Evolutionary conservation across 768 basidiomycete genomes (phyloP), one percentile per base, ranked within the genome.

Genomic region (Lentinula lateritia): DNA sequence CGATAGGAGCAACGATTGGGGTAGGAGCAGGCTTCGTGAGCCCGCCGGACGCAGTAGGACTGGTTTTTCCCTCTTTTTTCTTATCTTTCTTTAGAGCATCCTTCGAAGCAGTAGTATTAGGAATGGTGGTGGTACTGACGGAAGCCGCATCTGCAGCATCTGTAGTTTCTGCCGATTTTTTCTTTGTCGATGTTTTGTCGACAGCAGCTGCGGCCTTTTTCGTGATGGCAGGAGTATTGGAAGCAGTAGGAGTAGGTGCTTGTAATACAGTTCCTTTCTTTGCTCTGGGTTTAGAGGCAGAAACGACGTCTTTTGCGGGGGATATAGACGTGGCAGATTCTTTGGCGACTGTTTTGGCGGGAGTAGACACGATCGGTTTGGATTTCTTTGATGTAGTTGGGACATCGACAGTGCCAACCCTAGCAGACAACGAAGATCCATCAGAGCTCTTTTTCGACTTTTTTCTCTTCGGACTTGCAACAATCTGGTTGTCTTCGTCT

Each of bases 381-480:
- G 48, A 41, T 55, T 61, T 55, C 62, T 66, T 62, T 35, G 52
- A 48, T 39, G 59, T 61, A 10, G 48, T 35, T 23, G 62, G 23
- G 23, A 38, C 61, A 20, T 61, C 42, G 28, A 48, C 39, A 56
- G n/a, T 8, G 6, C 13, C 13, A 9, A 1, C 23, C 3, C 6
- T 36, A n/a, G 34, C 4, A 52, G 35, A n/a, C 20, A 18, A 6
- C 4, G n/a, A 5, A 16, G 52, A 15, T 5, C 5, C 41, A 12
- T 69, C 63, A 32, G 66, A 61, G 50, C 68, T 69, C 62, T 78
- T 20, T 20, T 48, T 79, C 2, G 68, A 72, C 67, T 82, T 82
- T 67, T 83, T 84, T 70, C 74, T 74, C 39, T 78, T 76, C 60
- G 72, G 75, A 39, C 62, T 63, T 20, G 54, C 71, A 13, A 34